Evolutionary conservation across 73 alveolate genomes (phyloP), one percentile per base, ranked within the genome.

Genomic region (Paramecium octaurelia): DNA sequence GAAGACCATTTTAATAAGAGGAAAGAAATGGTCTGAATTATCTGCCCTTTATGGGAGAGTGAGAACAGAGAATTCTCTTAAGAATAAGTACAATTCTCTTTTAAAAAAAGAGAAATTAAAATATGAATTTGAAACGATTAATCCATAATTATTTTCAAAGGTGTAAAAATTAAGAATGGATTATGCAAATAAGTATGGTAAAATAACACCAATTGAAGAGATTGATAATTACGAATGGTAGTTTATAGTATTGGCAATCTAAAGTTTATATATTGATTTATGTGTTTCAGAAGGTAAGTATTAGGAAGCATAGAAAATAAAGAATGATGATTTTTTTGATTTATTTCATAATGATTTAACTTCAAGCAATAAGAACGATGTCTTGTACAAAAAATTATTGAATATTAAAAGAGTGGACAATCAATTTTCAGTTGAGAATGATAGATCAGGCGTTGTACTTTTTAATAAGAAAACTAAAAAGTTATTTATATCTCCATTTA

Each of bases 121-220:
- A 80, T 80, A 80, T 46, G 91, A 80, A 48, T 80, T 80, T 80
- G 91, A 80, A 80, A 80, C 91, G 12, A 80, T 80, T 8, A 80
- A 80, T 35, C 91, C 91, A 14, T 20, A 80, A 20, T 43, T 80
- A 20, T 80, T 80, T 46, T 21, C 91, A 10, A 80, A 80, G 27
- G 91, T 80, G 21, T 46, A 80, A n/a, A 40, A 80, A 35, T 48
- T 80, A 46, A 40, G 91, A 23, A 42, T 43, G 91, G 91, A 80
- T 46, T 80, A 80, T 80, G 91, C 91, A 31, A 80, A 44, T 24
- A 80, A 80, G 27, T 80, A 44, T 80, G 91, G 91, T 18, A 80
- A 80, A 40, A 80, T 80, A 24, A 80, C 91, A 20, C 91, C 91
- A 9, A 80, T 80, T 2, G 91, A 80, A 48, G 91, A 80, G 38